Conservation (phyloP, 1,284 basidiomycete species). For the Ceratobasidium sp. region DNA sequence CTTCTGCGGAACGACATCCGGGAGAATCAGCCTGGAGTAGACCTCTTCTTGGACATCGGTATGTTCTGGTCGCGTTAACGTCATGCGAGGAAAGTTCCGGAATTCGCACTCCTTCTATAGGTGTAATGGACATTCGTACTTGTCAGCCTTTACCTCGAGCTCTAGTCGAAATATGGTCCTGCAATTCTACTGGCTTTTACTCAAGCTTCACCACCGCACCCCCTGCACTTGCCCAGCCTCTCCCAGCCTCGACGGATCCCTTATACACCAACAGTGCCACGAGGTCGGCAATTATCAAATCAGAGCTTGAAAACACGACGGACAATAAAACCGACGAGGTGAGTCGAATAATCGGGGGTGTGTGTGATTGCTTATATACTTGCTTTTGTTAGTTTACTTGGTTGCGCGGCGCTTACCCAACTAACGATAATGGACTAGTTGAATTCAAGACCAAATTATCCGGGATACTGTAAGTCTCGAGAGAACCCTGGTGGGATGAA, state of each 20-base stretch:
- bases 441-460: constrained; percentile 72
- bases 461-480: constrained; percentile 55
- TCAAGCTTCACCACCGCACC: constrained; percentile 52
- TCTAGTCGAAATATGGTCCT: constrained; percentile 71
- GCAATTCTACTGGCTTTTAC: constrained; percentile 53
- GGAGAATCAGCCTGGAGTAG: constrained; percentile 59
- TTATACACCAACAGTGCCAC: too few species aligned
- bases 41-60: constrained; percentile 67
- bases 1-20: constrained; percentile 59
- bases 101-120: too few species aligned
- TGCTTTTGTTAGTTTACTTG: constrained; percentile 55
- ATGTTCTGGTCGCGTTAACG: too few species aligned
- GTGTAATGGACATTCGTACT: constrained; percentile 72
- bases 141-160: constrained; percentile 70
- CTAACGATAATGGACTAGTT: constrained; percentile 67
- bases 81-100: too few species aligned
- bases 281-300: neutral
- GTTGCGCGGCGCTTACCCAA: constrained; percentile 69
- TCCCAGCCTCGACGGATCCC: too few species aligned
- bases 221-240: neutral
- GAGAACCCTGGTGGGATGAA: too few species aligned
- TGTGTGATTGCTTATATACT: too few species aligned
- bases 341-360: too few species aligned
- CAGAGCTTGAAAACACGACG: constrained; percentile 1
- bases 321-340: too few species aligned